Evolutionary conservation across 202 grass and related monocot genomes (phyloP).

Genomic region (Bolboschoenoplectus hybrid): DNA sequence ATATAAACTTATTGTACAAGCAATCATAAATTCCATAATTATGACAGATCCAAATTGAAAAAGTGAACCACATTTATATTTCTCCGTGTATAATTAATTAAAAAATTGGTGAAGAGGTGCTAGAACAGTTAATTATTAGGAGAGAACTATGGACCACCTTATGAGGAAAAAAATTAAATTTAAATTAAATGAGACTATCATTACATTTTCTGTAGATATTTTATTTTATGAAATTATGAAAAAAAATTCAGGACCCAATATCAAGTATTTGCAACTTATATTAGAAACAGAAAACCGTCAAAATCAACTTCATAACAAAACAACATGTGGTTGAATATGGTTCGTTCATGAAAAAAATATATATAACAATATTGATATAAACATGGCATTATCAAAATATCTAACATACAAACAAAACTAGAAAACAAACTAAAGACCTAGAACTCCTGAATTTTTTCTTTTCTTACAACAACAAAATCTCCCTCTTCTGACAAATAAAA

Average conservation of each 20-base stretch:
- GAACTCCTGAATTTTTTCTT: slow-evolving; percentile 11
- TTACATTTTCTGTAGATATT: not conserved
- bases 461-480: slow-evolving; percentile 33
- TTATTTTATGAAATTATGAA: not conserved
- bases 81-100: not conserved
- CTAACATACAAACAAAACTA: slow-evolving; percentile 37
- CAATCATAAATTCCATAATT: not conserved
- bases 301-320: slow-evolving; percentile 7
- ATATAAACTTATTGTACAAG: too few species aligned
- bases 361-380: slow-evolving; percentile 4
- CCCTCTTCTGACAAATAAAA: slow-evolving; percentile 40
- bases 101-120: not conserved
- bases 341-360: not conserved
- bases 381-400: slow-evolving; percentile 26
- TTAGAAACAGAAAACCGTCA: not conserved
- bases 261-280: not conserved
- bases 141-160: not conserved
- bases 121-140: not conserved
- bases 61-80: not conserved
- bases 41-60: not conserved
- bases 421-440: slow-evolving; percentile 4
- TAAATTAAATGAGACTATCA: not conserved
- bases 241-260: not conserved
- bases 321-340: not conserved
- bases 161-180: not conserved